phyloP scores from a whole-genome alignment of 2,329 filamentous ascomycete species.

The Lachnellula subtilissima region DNA sequence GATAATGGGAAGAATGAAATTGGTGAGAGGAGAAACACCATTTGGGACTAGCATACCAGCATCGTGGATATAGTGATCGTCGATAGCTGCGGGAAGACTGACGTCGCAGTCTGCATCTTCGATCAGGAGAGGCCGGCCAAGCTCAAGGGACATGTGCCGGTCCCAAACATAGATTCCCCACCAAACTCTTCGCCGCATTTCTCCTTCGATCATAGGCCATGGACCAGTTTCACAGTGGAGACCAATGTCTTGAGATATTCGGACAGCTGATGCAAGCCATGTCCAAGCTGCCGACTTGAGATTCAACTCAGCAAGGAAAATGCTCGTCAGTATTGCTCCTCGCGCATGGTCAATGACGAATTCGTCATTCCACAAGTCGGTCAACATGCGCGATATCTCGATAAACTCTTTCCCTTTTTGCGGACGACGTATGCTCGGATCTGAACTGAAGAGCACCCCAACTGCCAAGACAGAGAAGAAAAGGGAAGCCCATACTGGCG shows the following conservation, averaged over 20 bases:
- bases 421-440: constrained; percentile 49
- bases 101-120: constrained; percentile 86
- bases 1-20: constrained; percentile 72
- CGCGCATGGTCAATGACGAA: constrained; percentile 72
- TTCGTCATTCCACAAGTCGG: constrained; percentile 79
- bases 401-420: constrained; percentile 62
- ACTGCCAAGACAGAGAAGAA: constrained; percentile 82
- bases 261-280: constrained; percentile 76
- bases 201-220: constrained; percentile 71
- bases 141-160: constrained; percentile 72
- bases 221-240: constrained; percentile 71
- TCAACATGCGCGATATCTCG: constrained; percentile 62
- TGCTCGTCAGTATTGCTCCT: constrained; percentile 64
- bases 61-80: constrained; percentile 71
- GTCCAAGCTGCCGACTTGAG: constrained; percentile 79
- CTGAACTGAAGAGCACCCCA: constrained; percentile 67
- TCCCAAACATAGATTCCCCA: constrained; percentile 93
- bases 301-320: constrained; percentile 83
- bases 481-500: constrained; percentile 69
- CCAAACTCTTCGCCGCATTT: constrained; percentile 86
- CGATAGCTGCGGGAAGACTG: constrained; percentile 69
- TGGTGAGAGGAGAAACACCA: constrained; percentile 53
- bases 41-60: constrained; percentile 49
- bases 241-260: constrained; percentile 77
- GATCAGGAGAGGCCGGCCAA: constrained; percentile 76